Conservation (phyloP, 2,329 filamentous ascomycete genomes). For the Hypoxylon sp. region DNA sequence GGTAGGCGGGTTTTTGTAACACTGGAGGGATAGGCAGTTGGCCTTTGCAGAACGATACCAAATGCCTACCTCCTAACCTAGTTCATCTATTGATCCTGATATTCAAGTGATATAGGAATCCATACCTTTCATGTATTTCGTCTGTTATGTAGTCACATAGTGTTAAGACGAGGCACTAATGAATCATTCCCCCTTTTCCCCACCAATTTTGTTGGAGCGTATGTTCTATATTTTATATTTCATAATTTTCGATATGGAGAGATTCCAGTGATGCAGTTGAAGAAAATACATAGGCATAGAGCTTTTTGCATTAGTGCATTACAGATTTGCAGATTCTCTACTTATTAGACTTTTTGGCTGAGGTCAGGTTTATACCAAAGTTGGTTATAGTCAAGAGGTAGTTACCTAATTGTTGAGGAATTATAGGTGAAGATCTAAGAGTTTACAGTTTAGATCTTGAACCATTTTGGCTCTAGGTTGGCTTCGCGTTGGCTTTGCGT, state of each 20-base stretch:
- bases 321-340: conserved; percentile 13
- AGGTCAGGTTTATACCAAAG: conserved; percentile 22
- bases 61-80: neutral
- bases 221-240: conserved; percentile 3
- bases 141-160: neutral
- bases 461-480: conserved; percentile 3
- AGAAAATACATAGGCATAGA: neutral
- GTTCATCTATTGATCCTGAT: conserved; percentile 39
- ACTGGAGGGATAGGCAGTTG: conserved; percentile 17
- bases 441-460: conserved; percentile 2
- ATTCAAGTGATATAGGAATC: conserved; percentile 23
- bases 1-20: conserved; percentile 30
- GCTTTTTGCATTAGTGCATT: conserved; percentile 1
- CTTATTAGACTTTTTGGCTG: conserved; percentile 19
- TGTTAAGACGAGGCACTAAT: neutral
- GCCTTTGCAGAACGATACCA: conserved; percentile 18
- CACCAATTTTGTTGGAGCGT: neutral
- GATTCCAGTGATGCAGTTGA: neutral
- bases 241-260: neutral
- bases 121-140: conserved; percentile 2
- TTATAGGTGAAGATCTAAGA: conserved; percentile 3
- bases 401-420: neutral
- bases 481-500: neutral
- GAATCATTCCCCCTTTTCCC: conserved; percentile 13
- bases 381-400: conserved; percentile 16